These are phyloP conservation scores for Candida xiaguanensis DNA, from an alignment of 805 yeast species.

Conservation along the genomic window DNA sequence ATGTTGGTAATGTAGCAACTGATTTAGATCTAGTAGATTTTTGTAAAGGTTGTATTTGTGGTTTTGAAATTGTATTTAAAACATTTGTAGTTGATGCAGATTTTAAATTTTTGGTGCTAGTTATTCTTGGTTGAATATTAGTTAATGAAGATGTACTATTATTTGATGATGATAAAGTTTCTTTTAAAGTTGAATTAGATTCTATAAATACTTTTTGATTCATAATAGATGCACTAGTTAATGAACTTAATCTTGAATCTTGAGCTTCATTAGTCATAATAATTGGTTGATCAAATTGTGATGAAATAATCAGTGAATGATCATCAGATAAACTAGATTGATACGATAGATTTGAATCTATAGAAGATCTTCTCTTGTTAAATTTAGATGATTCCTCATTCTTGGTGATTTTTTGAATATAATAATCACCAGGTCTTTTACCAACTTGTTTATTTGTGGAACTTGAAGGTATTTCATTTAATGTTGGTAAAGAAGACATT, in stretches of 20 bases:
- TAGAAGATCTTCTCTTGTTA: constrained; percentile 24
- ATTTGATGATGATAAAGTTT: not conserved
- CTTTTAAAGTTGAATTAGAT: constrained; percentile 4
- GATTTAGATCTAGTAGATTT: constrained; percentile 8
- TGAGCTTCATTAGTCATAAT: not conserved
- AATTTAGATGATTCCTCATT: not conserved
- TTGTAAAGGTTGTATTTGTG: constrained; percentile 4
- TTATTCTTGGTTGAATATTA: not conserved
- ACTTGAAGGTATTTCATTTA: constrained; percentile 10
- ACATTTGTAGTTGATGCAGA: constrained; percentile 14
- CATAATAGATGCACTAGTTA: constrained; percentile 20
- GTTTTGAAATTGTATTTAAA: not conserved
- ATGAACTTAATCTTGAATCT: constrained; percentile 37
- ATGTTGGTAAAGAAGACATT: constrained; percentile 18
- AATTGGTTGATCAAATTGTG: constrained; percentile 26
- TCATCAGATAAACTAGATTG: constrained; percentile 34
- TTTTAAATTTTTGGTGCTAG: constrained; percentile 7
- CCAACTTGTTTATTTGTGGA: not conserved
- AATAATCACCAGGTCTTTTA: constrained; percentile 43
- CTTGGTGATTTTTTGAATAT: constrained; percentile 25
- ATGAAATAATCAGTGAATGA: constrained; percentile 25
- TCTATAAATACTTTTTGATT: constrained; percentile 3
- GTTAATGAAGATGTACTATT: not conserved
- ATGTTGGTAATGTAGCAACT: constrained; percentile 16
- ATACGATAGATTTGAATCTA: constrained; percentile 29